Conservation (phyloP, 129 eudicot genomes). For the Tagetes erecta region DNA sequence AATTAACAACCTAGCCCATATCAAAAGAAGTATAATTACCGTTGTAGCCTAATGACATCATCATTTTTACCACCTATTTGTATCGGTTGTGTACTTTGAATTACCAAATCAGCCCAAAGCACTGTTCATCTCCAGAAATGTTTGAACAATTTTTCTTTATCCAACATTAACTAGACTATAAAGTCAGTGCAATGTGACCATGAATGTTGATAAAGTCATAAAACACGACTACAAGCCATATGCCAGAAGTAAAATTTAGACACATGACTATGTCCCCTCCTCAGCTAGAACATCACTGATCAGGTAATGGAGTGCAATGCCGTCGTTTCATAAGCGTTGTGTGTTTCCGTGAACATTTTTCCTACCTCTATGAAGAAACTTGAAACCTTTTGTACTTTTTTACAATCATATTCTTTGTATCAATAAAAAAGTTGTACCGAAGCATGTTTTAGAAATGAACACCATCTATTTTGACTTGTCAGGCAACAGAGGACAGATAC, state of each 20-base stretch:
- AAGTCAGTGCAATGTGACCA: not conserved
- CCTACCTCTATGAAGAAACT: not conserved
- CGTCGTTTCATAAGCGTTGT: not conserved
- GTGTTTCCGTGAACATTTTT: not conserved
- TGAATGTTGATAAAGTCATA: no score
- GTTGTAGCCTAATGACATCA: not conserved
- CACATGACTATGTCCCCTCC: no score
- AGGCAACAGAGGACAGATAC: conserved; percentile 81
- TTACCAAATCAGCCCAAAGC: not conserved
- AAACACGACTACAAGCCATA: no score
- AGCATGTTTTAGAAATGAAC: conserved; percentile 12
- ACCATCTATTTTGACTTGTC: conserved; percentile 29
- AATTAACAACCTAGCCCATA: not conserved
- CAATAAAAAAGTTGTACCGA: conserved; percentile 1
- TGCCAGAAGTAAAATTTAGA: no score
- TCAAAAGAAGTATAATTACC: not conserved
- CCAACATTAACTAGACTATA: no score
- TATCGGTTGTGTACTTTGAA: not conserved
- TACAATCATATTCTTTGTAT: not conserved
- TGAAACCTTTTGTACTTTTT: not conserved
- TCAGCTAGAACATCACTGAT: no score
- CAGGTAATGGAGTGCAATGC: not conserved
- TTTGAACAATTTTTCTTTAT: not conserved
- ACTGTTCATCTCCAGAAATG: no score
- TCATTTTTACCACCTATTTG: not conserved